Percentiles rank a stretch among this genome's conserved stretches.
Conservation (phyloP, 2,329 filamentous ascomycete genomes). For the Cercospora canescens region DNA sequence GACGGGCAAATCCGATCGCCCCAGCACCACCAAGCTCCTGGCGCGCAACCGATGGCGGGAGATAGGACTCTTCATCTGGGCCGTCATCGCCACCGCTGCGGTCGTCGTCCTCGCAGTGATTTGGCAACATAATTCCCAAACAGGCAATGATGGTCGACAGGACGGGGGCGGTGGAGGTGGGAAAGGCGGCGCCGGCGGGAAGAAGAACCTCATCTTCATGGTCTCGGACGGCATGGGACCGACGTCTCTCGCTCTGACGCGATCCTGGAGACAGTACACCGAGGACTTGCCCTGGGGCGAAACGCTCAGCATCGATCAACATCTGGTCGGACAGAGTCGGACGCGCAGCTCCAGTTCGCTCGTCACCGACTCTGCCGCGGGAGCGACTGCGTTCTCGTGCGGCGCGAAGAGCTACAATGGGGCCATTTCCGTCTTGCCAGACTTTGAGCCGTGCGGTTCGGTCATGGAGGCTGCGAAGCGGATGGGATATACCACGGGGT, state of each 20-base stretch:
- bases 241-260: constrained; percentile 81
- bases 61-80: constrained; percentile 77
- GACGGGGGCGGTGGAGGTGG: background rate
- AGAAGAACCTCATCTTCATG: constrained; percentile 97
- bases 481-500: constrained; percentile 85
- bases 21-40: constrained; percentile 44
- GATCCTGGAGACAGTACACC: constrained; percentile 79
- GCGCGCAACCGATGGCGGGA: constrained; percentile 62
- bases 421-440: constrained; percentile 85
- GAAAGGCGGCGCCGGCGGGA: constrained; percentile 49
- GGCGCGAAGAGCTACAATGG: constrained; percentile 94
- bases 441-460: constrained; percentile 84
- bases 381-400: constrained; percentile 94
- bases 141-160: background rate
- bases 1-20: constrained; percentile 26
- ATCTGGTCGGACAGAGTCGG: constrained; percentile 86
- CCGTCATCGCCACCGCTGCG: constrained; percentile 73
- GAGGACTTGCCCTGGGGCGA: constrained; percentile 72
- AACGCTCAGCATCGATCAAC: constrained; percentile 76
- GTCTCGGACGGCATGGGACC: constrained; percentile 99
- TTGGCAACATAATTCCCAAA: constrained; percentile 60
- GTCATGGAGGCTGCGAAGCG: constrained; percentile 91
- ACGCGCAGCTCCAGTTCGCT: constrained; percentile 82
- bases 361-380: constrained; percentile 95
- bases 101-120: constrained; percentile 80